Conservation (phyloP, 1,139 yeast species). For the Pichia sp. region DNA sequence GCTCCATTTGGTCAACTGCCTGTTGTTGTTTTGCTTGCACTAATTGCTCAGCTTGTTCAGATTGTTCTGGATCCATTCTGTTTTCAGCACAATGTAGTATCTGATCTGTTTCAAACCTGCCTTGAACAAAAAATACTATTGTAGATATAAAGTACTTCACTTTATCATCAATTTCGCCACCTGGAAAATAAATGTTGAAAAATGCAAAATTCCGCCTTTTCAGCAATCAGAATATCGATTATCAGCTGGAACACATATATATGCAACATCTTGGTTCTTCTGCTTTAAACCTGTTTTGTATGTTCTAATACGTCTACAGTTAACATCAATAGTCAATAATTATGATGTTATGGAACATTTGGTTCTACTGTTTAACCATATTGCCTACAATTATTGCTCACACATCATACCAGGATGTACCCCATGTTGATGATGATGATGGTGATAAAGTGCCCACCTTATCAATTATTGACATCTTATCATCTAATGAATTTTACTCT, state of each 20-base stretch:
- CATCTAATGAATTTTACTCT: constrained; percentile 68
- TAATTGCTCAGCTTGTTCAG: too few relatives aligned
- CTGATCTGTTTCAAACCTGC: too few relatives aligned
- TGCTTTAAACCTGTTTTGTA: not conserved
- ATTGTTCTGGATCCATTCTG: not conserved
- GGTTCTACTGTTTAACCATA: not conserved
- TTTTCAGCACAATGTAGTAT: not conserved
- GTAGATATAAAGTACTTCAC: too few relatives aligned
- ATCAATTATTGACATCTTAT: constrained; percentile 70
- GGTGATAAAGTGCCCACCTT: constrained; percentile 31
- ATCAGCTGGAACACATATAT: too few relatives aligned
- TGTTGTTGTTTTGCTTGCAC: not conserved
- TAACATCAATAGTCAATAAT: not conserved
- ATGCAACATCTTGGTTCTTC: too few relatives aligned
- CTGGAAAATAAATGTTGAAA: not conserved
- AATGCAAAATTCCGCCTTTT: not conserved
- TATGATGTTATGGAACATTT: not conserved
- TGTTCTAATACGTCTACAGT: not conserved
- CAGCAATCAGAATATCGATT: too few relatives aligned
- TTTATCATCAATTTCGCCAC: not conserved
- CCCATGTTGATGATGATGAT: not conserved
- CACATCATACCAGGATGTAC: not conserved
- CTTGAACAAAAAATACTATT: too few relatives aligned
- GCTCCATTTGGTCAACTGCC: constrained; percentile 21
- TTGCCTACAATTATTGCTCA: not conserved